phyloP scores from a whole-genome alignment of 2,329 filamentous ascomycete genomes.

The Rutstroemia sp. region DNA sequence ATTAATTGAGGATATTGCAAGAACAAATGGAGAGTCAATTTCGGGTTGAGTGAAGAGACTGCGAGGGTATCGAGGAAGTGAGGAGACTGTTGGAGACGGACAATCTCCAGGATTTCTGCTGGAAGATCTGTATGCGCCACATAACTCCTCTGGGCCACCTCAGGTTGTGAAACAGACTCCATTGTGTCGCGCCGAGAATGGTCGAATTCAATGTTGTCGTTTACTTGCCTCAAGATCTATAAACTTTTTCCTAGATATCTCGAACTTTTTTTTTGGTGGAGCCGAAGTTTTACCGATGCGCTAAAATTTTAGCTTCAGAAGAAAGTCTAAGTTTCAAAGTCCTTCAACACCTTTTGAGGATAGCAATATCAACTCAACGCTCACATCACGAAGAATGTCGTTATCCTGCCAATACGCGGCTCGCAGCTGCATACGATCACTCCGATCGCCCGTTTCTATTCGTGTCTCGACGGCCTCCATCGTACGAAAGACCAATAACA shows the following conservation, averaged over 20 bases:
- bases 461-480: constrained; percentile 39
- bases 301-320: constrained; percentile 13
- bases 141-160: constrained; percentile 46
- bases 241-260: constrained; percentile 13
- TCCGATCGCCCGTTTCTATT: constrained; percentile 42
- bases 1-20: constrained; percentile 67
- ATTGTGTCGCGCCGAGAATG: neutral
- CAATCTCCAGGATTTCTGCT: constrained; percentile 58
- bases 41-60: constrained; percentile 58
- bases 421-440: constrained; percentile 56
- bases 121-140: constrained; percentile 54
- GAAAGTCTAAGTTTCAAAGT: constrained; percentile 17
- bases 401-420: constrained; percentile 56
- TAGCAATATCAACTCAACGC: constrained; percentile 9
- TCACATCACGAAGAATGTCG: constrained; percentile 43
- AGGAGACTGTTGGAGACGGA: constrained; percentile 55
- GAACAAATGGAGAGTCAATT: constrained; percentile 67
- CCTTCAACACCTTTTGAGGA: constrained; percentile 6
- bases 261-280: constrained; percentile 5
- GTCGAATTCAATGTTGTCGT: neutral
- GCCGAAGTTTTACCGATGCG: constrained; percentile 5
- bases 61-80: constrained; percentile 67
- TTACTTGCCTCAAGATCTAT: constrained; percentile 1
- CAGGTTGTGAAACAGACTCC: constrained; percentile 38
- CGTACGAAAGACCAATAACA: constrained; percentile 39